Evolutionary conservation across 73 alveolate genomes (phyloP).

Genomic region (Paraurostyla sp.): DNA sequence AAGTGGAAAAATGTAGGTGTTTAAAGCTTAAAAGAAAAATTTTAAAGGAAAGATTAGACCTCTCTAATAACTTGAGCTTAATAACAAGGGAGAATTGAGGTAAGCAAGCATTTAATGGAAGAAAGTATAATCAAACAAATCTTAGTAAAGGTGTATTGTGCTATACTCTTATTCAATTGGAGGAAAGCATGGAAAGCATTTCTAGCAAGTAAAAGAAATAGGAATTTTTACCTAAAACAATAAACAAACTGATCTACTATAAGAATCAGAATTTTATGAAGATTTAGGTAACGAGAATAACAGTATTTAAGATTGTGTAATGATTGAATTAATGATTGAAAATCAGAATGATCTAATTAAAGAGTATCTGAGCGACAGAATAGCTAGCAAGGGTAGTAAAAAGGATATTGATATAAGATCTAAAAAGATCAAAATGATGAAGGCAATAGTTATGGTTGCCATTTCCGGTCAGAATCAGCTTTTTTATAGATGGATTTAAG

Average conservation of each 20-base stretch:
- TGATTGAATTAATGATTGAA: not conserved
- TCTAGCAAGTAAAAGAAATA: too few species aligned
- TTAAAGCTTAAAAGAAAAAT: not conserved
- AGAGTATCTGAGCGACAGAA: not conserved
- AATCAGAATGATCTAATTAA: not conserved
- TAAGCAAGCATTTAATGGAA: not conserved
- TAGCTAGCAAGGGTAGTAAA: too few species aligned
- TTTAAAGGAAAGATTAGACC: not conserved
- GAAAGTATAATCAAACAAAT: not conserved
- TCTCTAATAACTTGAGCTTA: not conserved
- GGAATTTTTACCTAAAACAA: too few species aligned
- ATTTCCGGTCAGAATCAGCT: not conserved
- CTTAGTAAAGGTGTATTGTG: not conserved
- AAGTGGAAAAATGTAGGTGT: not conserved
- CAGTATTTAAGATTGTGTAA: not conserved
- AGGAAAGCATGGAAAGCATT: too few species aligned
- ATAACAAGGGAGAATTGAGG: not conserved
- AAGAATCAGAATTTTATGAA: too few species aligned
- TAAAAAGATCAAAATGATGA: not conserved
- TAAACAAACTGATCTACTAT: too few species aligned
- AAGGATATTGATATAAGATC: too few species aligned
- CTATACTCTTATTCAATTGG: not conserved
- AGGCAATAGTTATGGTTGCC: not conserved
- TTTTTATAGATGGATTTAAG: not conserved
- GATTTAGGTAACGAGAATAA: too few species aligned